These are phyloP conservation scores for Penicillium crustosum DNA, from an alignment of 2,329 filamentous ascomycete species.

Conservation along the genomic window DNA sequence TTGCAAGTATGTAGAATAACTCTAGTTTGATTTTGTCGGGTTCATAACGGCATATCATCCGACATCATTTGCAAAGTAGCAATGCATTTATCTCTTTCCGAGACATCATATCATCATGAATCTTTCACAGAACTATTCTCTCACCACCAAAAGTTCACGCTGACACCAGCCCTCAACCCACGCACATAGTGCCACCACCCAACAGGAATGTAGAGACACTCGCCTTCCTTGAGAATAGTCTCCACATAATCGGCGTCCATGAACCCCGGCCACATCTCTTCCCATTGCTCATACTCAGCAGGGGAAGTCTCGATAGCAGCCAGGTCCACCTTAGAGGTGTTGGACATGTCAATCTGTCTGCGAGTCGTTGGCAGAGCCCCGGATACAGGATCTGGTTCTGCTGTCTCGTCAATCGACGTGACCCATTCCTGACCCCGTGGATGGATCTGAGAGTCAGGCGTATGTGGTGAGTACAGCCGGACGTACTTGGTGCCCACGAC, in stretches of 20 bases:
- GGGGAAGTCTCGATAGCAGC: conserved; percentile 62
- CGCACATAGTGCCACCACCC: conserved; percentile 99
- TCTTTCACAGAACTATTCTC: neutral
- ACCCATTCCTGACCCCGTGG: conserved; percentile 42
- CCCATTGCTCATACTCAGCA: conserved; percentile 43
- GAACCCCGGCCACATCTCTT: conserved; percentile 57
- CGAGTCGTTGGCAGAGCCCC: conserved; percentile 6
- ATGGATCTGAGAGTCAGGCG: conserved; percentile 49
- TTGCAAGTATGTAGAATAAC: neutral
- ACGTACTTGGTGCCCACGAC: conserved; percentile 90
- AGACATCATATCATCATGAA: neutral
- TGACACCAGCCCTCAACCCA: conserved; percentile 82
- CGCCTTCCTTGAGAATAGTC: conserved; percentile 72
- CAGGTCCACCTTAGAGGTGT: conserved; percentile 79
- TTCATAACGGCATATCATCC: neutral
- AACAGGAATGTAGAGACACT: conserved; percentile 83
- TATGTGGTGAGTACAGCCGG: conserved; percentile 74
- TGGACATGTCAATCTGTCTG: conserved; percentile 75
- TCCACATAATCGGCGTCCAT: conserved; percentile 67
- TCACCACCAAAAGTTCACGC: conserved; percentile 92
- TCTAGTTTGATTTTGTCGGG: neutral
- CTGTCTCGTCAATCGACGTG: conserved; percentile 16
- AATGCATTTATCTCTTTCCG: neutral
- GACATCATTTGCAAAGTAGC: neutral
- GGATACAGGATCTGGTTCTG: conserved; percentile 1